Base-by-base conservation (phyloP, 371 early-diverging fungal species). In the Mortierella sp. region DNA sequence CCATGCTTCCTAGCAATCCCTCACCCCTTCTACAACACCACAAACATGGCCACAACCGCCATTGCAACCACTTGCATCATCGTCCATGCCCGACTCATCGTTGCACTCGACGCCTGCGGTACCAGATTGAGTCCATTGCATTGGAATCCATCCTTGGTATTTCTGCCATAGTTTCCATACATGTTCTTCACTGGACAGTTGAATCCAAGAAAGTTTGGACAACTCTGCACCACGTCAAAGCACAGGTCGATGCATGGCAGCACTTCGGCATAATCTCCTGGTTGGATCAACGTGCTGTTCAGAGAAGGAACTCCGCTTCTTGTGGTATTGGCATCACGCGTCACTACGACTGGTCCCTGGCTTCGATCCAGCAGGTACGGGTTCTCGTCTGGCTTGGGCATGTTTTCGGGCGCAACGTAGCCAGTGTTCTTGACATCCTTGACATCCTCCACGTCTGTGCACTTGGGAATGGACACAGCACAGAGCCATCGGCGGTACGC, bases 401-500 rank as follows among this genome's bases (percentile, higher is more conserved):
- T 46, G 31, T 48, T 17, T 29, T 51, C 27, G 0, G 52, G 41
- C 21, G 58, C 37, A 9, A 41, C 3, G 34, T 66, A 60, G 19
- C 74, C 70, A 14, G 22, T 1, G 37, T 74, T 71, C 19, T 41
- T 47, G 2, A 55, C 34, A 5, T 78, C 55, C n/a, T 57, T 61
- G 9, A 66, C 51, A 48, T 67, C 67, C 43, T 74, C 62, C 46
- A 51, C 52, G 53, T 81, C 81, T 14, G 87, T 82, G 63, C 90
- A 90, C 5, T 87, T 82, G 13, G 90, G 90, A 44, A 90, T 87
- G 13, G 83, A 71, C 3, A 88, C 83, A n/a, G 85, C 63, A 56
- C 90, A 90, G 10, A 90, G 76, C 90, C 90, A 90, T 8, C 85
- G 79, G 47, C 87, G 87, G 49, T 90, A 90, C 50, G 86, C 87